Percentiles rank a stretch among this genome's conserved stretches.
Evolutionary conservation across 2,329 filamentous ascomycete genomes (phyloP).

Genomic region (Xylariomycetidae sp.): DNA sequence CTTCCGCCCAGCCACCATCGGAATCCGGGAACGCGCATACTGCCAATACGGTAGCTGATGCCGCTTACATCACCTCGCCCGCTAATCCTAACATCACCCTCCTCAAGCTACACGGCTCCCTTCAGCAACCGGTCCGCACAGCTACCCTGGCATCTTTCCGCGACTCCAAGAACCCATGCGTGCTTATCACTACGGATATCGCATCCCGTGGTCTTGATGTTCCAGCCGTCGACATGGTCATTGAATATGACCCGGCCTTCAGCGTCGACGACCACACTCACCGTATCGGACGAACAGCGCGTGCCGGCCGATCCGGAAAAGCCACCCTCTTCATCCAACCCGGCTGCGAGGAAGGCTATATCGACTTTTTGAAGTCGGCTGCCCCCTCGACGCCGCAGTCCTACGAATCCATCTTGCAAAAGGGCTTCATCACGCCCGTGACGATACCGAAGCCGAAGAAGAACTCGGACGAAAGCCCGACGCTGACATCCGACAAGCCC

Average conservation of each 20-base stretch:
- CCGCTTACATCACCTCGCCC: conserved; percentile 66
- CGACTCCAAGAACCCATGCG: conserved; percentile 63
- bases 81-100: conserved; percentile 69
- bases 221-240: conserved; percentile 86
- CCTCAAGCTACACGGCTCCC: conserved; percentile 85
- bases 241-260: conserved; percentile 96
- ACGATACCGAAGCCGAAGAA: conserved; percentile 52
- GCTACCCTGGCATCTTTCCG: conserved; percentile 79
- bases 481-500: conserved; percentile 33
- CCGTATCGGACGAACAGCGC: conserved; percentile 88
- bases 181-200: conserved; percentile 92
- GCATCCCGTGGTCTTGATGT: conserved; percentile 93
- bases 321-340: conserved; percentile 87
- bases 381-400: conserved; percentile 43
- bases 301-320: conserved; percentile 81
- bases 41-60: conserved; percentile 59
- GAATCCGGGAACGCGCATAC: conserved; percentile 28
- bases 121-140: conserved; percentile 81
- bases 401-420: conserved; percentile 54
- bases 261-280: conserved; percentile 90
- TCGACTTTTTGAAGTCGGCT: conserved; percentile 58
- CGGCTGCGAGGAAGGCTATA: conserved; percentile 87
- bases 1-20: conserved; percentile 15
- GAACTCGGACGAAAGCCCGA: conserved; percentile 55
- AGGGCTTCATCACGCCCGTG: conserved; percentile 56